Conservation (phyloP, 177 flowering plant genomes). For the Vitis hybrid region DNA sequence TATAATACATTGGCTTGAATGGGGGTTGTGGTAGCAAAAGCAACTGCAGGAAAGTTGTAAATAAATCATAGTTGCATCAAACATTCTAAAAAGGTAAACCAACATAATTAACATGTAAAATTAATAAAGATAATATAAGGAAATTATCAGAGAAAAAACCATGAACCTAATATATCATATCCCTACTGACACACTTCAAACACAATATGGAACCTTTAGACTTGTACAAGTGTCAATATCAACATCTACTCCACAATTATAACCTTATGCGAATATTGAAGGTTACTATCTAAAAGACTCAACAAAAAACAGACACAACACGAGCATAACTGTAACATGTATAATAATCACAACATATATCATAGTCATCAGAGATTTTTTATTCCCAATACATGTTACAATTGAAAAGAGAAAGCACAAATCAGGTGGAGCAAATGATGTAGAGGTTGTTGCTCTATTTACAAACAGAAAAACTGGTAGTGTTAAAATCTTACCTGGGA, state of each 20-base stretch:
- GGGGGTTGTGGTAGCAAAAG: constrained; percentile 94
- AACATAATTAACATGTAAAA: not conserved
- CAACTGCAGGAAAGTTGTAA: constrained; percentile 50
- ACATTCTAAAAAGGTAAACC: not conserved
- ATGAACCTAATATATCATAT: no score
- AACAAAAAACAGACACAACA: not conserved
- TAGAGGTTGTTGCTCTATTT: not conserved
- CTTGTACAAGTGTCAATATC: no score
- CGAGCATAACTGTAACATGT: not conserved
- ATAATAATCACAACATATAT: no score
- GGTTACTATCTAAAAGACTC: no score
- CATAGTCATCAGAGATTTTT: not conserved
- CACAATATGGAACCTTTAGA: no score
- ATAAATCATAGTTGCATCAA: not conserved
- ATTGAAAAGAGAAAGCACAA: not conserved
- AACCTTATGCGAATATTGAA: no score
- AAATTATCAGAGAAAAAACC: no score
- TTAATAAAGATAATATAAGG: no score
- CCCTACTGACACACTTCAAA: no score
- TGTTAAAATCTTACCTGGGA: constrained; percentile 64
- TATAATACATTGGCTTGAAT: constrained; percentile 89
- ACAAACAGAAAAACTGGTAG: not conserved
- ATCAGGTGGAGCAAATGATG: not conserved
- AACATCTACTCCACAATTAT: no score
- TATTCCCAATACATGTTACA: not conserved